phyloP scores from a whole-genome alignment of 495 filamentous ascomycete genomes.

The Immersiella caudata region DNA sequence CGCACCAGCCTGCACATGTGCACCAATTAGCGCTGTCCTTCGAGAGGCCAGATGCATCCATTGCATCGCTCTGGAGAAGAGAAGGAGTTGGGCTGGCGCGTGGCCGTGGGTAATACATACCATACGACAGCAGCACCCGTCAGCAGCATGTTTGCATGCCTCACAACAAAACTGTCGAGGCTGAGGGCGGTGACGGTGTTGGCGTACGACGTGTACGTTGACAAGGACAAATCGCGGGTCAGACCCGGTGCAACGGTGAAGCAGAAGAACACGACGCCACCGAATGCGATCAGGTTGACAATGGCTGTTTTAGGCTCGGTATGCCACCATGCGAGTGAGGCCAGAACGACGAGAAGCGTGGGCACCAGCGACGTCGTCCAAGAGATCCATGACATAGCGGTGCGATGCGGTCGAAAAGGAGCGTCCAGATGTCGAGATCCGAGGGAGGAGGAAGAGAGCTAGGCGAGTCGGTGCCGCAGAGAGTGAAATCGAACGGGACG shows the following conservation, averaged over 20 bases:
- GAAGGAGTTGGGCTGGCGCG: slow-evolving; percentile 1
- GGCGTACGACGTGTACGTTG: slow-evolving; percentile 41
- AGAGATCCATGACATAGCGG: slow-evolving; percentile 56
- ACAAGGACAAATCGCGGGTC: slow-evolving; percentile 42
- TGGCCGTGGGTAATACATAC: slow-evolving; percentile 32
- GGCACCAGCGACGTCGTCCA: slow-evolving; percentile 53
- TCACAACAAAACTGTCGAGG: slow-evolving; percentile 43
- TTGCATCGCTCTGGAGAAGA: neutral
- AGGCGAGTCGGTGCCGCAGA: slow-evolving; percentile 12
- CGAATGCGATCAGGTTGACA: slow-evolving; percentile 48
- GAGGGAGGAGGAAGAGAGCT: slow-evolving; percentile 14
- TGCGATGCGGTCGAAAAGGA: slow-evolving; percentile 31
- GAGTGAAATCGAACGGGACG: slow-evolving; percentile 17
- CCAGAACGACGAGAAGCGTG: slow-evolving; percentile 53
- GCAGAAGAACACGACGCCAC: slow-evolving; percentile 52
- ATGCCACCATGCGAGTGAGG: slow-evolving; percentile 53
- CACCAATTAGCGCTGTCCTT: slow-evolving; percentile 21
- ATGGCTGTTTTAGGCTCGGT: slow-evolving; percentile 51
- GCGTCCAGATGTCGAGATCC: slow-evolving; percentile 12
- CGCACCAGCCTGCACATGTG: slow-evolving; percentile 66
- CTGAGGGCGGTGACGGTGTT: slow-evolving; percentile 38
- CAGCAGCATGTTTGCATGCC: slow-evolving; percentile 51
- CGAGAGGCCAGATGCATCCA: slow-evolving; percentile 2
- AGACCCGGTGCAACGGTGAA: slow-evolving; percentile 49
- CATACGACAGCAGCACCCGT: slow-evolving; percentile 50